phyloP scores from a whole-genome alignment of 345 rosid species.

The Capsella bursapastoris region DNA sequence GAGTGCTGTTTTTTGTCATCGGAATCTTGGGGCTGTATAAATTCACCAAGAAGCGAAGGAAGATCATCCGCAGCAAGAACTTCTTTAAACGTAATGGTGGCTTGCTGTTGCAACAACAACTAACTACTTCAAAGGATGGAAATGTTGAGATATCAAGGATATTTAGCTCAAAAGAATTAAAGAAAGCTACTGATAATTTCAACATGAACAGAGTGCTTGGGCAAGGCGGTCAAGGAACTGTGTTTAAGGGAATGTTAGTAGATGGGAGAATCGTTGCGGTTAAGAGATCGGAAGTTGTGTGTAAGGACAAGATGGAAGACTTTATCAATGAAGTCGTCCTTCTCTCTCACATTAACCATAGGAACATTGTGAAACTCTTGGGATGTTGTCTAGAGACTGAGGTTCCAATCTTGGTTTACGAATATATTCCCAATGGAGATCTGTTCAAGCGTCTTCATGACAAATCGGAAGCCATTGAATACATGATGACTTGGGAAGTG shows the following conservation, averaged over 20 bases:
- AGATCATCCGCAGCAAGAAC: not conserved
- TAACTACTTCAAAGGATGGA: slow-evolving; percentile 21
- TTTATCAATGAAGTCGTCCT: slow-evolving; percentile 32
- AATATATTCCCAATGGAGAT: slow-evolving; percentile 42
- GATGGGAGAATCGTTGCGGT: slow-evolving; percentile 31
- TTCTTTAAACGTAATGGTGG: slow-evolving; percentile 45
- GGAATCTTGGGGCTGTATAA: slow-evolving; percentile 18
- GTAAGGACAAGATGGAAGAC: slow-evolving; percentile 18
- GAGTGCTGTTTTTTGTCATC: slow-evolving; percentile 11
- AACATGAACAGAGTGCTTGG: too few species aligned
- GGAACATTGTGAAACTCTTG: slow-evolving; percentile 39
- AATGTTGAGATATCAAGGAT: slow-evolving; percentile 30
- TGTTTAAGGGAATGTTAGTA: slow-evolving; percentile 36
- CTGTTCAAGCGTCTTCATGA: slow-evolving; percentile 48
- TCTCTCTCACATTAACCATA: slow-evolving; percentile 40
- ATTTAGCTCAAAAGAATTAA: too few species aligned
- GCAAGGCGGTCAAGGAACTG: slow-evolving; percentile 19
- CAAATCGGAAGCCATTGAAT: not conserved
- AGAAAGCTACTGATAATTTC: too few species aligned
- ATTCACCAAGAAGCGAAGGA: slow-evolving; percentile 13
- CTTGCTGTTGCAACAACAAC: slow-evolving; percentile 40
- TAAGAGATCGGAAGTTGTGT: slow-evolving; percentile 30
- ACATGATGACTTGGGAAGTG: slow-evolving; percentile 47
- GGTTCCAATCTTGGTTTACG: slow-evolving; percentile 39
- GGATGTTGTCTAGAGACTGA: slow-evolving; percentile 42